Percentiles rank a stretch among this genome's conserved stretches.
These are phyloP conservation scores for Venustampulla echinocandica DNA, from an alignment of 495 filamentous ascomycete species.

Conservation along the genomic window DNA sequence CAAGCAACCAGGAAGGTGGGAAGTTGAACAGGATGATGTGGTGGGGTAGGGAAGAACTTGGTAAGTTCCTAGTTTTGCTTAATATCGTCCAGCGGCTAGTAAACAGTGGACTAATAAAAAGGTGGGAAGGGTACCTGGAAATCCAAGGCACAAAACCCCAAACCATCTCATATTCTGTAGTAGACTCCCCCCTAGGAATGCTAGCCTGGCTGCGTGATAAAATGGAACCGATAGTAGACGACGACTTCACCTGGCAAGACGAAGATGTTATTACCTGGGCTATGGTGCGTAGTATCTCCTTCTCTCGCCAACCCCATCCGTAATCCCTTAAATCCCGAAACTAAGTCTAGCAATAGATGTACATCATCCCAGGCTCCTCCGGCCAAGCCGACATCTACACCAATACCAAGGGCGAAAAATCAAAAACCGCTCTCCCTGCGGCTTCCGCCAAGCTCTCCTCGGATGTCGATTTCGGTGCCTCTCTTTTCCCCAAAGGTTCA, in stretches of 20 bases:
- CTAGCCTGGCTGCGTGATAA: constrained; percentile 66
- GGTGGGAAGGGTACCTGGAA: constrained; percentile 11
- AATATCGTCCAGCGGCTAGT: constrained; percentile 2
- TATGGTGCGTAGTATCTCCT: constrained; percentile 21
- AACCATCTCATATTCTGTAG: constrained; percentile 48
- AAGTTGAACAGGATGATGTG: constrained; percentile 19
- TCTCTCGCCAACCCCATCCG: background rate
- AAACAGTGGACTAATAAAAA: background rate
- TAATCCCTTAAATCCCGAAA: background rate
- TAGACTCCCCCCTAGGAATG: constrained; percentile 52
- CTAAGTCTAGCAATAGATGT: constrained; percentile 2
- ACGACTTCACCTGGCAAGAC: constrained; percentile 54
- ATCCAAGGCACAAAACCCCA: constrained; percentile 48
- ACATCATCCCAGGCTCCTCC: constrained; percentile 11
- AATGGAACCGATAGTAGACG: constrained; percentile 49
- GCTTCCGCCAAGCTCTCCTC: background rate
- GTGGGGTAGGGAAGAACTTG: constrained; percentile 23
- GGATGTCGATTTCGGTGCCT: constrained; percentile 15
- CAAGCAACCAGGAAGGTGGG: constrained; percentile 3
- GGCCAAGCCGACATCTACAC: constrained; percentile 14
- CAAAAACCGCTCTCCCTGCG: background rate
- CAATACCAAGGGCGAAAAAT: constrained; percentile 12
- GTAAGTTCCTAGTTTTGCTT: background rate
- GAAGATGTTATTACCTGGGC: constrained; percentile 61
- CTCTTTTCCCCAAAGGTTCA: constrained; percentile 14